Evolutionary conservation across 2,329 filamentous ascomycete genomes (phyloP), one percentile per base, ranked within the genome.

Genomic region (Fusarium setosum): DNA sequence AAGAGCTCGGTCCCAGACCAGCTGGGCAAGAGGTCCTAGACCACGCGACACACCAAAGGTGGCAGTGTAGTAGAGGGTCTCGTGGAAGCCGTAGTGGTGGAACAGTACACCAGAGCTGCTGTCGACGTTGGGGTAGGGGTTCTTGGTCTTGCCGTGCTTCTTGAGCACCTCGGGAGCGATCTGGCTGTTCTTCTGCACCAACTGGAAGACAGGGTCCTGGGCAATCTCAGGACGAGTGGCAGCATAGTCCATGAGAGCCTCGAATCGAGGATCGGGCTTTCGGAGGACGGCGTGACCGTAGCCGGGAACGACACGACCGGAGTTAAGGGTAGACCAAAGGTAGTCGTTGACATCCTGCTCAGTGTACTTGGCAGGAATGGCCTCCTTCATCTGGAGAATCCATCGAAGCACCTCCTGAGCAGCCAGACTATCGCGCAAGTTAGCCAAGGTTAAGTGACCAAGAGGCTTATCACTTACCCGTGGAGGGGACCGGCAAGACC

Each of bases 91-190:
- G 77, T 97, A 99, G 84, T 98, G 94, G 81, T 98, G 91, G 88
- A 99, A 98, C 47, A 99, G 86, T 6, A 98, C 94, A 67, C 96
- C 96, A 1, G 94, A 97, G 65, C 89, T 91, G 45, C 92, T 94
- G 80, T 99, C 96, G 63, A 99, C 96, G 77, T 99, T 99, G 67
- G 96, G 96, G 81, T 95, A 97, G 3, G 96, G 94, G 83, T 97
- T 97, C 86, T 97, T 97, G 70, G 94, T 97, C 90, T 97, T 98
- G 79, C 96, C 96, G 77, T 99, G 96, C 83, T 97, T 90, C 73
- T 89, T 96, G 72, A 99, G 85, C 18, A 99, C 96, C 51, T 88
- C 87, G 15, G 96, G 96, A 1, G 96, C 96, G 65, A 99, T 91
- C 74, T 94, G 91, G 68, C 91, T 94, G 84, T 97, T 98, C 83